These are phyloP conservation scores for Globisporangium uncinulatum DNA, from an alignment of 352 stramenopile species.

Conservation along the genomic window DNA sequence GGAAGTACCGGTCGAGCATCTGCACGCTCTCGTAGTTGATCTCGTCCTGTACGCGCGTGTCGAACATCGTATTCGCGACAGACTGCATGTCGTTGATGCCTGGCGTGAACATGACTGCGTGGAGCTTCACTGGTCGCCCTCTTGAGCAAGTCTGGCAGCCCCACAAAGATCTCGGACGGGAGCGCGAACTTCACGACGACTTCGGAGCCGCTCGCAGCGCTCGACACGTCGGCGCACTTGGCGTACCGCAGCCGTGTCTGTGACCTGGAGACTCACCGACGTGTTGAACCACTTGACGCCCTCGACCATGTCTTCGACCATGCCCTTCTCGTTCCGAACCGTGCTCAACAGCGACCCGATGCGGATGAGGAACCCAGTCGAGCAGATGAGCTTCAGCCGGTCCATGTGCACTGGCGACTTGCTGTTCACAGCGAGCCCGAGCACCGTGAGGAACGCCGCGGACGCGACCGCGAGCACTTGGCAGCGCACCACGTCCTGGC, in stretches of 20 bases:
- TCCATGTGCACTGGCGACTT: conserved; percentile 51
- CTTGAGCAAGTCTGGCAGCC: conserved; percentile 55
- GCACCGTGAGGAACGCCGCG: conserved; percentile 64
- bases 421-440: conserved; percentile 60
- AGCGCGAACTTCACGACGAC: conserved; percentile 71
- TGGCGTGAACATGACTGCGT: conserved; percentile 83
- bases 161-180: conserved; percentile 42
- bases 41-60: conserved; percentile 81
- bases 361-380: conserved; percentile 83
- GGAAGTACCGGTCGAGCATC: conserved; percentile 67
- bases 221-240: conserved; percentile 74
- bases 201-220: conserved; percentile 37
- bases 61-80: conserved; percentile 82
- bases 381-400: conserved; percentile 54
- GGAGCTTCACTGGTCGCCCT: conserved; percentile 65
- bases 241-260: conserved; percentile 42
- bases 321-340: conserved; percentile 93
- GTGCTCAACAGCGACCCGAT: conserved; percentile 94
- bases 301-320: conserved; percentile 92
- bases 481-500: conserved; percentile 72
- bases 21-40: conserved; percentile 77
- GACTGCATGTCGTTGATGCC: conserved; percentile 94
- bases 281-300: conserved; percentile 80
- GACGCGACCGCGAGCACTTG: conserved; percentile 70
- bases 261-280: conserved; percentile 74